Evolutionary conservation across 225 moss, liverwort and hornwort species (phyloP).

Genomic region (Thuidium tamariscinum): DNA sequence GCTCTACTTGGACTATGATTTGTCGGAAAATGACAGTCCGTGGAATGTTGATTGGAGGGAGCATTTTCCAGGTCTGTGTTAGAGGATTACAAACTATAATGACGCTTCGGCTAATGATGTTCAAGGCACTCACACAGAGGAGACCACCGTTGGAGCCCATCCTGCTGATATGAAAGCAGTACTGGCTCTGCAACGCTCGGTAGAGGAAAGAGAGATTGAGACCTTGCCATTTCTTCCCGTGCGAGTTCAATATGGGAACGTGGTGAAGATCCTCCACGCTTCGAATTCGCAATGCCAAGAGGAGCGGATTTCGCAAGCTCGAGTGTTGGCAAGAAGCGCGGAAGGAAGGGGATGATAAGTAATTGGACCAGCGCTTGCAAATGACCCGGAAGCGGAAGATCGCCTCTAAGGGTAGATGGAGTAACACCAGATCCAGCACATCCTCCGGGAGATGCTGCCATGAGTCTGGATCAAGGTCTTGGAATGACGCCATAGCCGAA

Average conservation of each 20-base stretch:
- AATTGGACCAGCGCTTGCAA: background rate
- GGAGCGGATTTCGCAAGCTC: background rate
- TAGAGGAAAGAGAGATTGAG: background rate
- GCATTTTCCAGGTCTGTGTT: background rate
- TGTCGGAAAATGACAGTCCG: background rate
- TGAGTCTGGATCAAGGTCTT: background rate
- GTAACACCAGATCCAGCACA: background rate
- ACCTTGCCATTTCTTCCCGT: background rate
- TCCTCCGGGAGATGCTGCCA: background rate
- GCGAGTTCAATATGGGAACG: background rate
- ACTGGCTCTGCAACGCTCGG: background rate
- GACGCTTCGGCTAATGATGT: background rate
- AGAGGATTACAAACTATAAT: background rate
- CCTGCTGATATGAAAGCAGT: background rate
- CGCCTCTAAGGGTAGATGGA: background rate
- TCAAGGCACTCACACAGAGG: background rate
- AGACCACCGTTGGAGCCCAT: background rate
- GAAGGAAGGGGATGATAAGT: background rate
- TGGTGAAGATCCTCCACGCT: background rate
- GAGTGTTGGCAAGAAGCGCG: background rate
- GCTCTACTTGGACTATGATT: background rate
- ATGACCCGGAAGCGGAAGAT: background rate
- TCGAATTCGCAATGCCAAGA: background rate
- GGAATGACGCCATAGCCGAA: background rate
- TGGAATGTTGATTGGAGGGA: background rate